Evolutionary conservation across 2,329 filamentous ascomycete species (phyloP), one percentile per base, ranked within the genome.

Genomic region (Talaromyces sp.): DNA sequence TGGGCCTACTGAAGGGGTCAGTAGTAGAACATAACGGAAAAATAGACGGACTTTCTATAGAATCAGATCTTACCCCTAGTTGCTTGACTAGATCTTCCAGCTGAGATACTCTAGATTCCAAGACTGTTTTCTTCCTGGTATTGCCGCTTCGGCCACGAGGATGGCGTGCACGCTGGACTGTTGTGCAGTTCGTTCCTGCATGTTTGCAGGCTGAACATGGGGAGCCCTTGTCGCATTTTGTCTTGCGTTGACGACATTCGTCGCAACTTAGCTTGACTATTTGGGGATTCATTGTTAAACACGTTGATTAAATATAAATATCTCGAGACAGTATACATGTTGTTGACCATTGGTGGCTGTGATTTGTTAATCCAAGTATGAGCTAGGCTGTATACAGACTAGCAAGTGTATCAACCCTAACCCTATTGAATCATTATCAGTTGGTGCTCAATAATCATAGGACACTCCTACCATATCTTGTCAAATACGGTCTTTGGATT

Each of bases 201-300:
- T 52, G 48, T 39, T 39, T 52, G 21, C 48, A 52, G 22, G 48
- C 48, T 37, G 48, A 52, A 52, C 48, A 52, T n/a, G 48, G 48
- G 9, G 31, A 37, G 7, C 48, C 48, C 22, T 52, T 52, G 33
- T 52, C 48, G 33, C 48, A 52, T 39, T 52, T 52, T 36, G 48
- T 52, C 22, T 52, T 52, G 48, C 48, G 48, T 52, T 37, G 48
- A 21, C 48, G 48, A 10, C 48, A 52, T 17, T 52, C 48, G 19
- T 52, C 48, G 22, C 48, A 52, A 33, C 48, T 52, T 9, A 52
- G 19, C 28, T 17, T 52, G 19, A 52, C 48, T 2, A 52, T 11
- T 13, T 25, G 10, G 5, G 48, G 33, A 17, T 36, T 52, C 48
- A 52, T 52, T 13, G 19, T 25, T n/a, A 11, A 28, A 3, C 5